A percentile compares a stretch with the other conserved stretches of the same genome.
Evolutionary conservation across 768 basidiomycete genomes (phyloP).

Genomic region (Tulasnella sp.): DNA sequence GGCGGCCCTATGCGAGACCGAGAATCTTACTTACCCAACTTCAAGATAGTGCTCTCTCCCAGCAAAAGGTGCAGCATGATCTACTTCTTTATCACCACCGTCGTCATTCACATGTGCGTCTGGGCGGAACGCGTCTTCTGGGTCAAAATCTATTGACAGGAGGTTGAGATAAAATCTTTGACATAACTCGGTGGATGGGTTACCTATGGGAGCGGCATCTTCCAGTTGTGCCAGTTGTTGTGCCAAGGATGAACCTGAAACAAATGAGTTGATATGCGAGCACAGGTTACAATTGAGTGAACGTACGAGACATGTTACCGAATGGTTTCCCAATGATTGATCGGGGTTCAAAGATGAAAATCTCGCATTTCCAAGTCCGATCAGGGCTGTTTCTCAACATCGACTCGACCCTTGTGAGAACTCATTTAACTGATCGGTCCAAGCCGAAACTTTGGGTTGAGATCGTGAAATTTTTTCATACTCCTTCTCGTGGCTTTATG

Average conservation of each 20-base stretch:
- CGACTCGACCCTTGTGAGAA: neutral
- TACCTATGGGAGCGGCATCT: constrained; percentile 55
- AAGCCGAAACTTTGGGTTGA: too few relatives aligned
- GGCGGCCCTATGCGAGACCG: neutral
- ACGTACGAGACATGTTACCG: neutral
- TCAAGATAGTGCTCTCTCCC: constrained; percentile 70
- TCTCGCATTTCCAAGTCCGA: neutral
- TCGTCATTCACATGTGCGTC: constrained; percentile 29
- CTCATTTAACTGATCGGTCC: neutral
- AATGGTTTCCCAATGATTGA: neutral
- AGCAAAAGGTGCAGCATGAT: constrained; percentile 27
- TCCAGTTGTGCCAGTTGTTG: constrained; percentile 76
- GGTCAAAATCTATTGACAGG: constrained; percentile 48
- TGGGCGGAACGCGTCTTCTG: constrained; percentile 46
- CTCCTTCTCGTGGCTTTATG: too few relatives aligned
- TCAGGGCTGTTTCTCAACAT: neutral
- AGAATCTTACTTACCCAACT: constrained; percentile 48
- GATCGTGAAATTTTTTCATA: too few relatives aligned
- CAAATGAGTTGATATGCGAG: neutral
- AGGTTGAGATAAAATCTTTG: constrained; percentile 7
- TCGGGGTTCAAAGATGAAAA: neutral
- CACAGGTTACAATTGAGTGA: neutral
- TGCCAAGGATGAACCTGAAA: constrained; percentile 24
- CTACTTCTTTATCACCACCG: constrained; percentile 24
- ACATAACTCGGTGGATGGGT: constrained; percentile 20